A percentile compares a stretch with the other conserved stretches of the same genome.
phyloP scores from a whole-genome alignment of 192 early-diverging fungal genomes.

The Powellomyces hirtus region DNA sequence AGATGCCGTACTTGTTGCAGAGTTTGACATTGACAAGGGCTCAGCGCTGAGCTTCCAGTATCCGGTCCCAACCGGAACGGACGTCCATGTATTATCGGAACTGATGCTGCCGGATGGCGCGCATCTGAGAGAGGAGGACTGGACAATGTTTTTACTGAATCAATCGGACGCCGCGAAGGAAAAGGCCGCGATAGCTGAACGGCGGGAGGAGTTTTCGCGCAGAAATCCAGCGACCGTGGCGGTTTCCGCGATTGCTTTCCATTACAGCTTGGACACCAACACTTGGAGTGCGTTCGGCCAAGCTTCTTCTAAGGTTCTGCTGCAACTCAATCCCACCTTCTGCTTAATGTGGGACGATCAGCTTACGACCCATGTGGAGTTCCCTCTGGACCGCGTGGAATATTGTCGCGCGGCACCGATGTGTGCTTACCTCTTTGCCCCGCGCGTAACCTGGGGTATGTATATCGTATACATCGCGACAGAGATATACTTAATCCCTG shows the following conservation, averaged over 20 bases:
- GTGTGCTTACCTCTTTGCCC: conserved; percentile 4
- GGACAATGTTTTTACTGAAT: conserved; percentile 92
- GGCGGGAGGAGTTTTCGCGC: not conserved
- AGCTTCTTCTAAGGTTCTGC: not conserved
- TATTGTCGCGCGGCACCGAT: conserved; percentile 22
- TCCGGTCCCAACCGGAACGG: conserved; percentile 74
- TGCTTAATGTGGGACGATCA: conserved; percentile 1
- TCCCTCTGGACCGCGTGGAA: not conserved
- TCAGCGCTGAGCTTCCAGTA: conserved; percentile 86
- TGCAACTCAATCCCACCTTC: not conserved
- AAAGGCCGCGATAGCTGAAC: not conserved
- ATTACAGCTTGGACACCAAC: not conserved
- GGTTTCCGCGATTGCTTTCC: not conserved
- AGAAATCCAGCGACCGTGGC: not conserved
- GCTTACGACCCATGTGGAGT: not conserved
- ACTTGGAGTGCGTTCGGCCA: conserved; percentile 11
- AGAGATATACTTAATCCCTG: not conserved
- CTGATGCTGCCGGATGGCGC: conserved; percentile 96
- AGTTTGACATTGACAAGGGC: conserved; percentile 95
- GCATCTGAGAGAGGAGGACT: conserved; percentile 89
- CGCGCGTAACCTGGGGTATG: not conserved
- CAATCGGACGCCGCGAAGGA: conserved; percentile 3
- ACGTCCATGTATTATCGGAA: conserved; percentile 88
- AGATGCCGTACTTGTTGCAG: conserved; percentile 73
- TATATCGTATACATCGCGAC: not conserved